Conservation (phyloP, 768 basidiomycete genomes). For the Mycena maculata region DNA sequence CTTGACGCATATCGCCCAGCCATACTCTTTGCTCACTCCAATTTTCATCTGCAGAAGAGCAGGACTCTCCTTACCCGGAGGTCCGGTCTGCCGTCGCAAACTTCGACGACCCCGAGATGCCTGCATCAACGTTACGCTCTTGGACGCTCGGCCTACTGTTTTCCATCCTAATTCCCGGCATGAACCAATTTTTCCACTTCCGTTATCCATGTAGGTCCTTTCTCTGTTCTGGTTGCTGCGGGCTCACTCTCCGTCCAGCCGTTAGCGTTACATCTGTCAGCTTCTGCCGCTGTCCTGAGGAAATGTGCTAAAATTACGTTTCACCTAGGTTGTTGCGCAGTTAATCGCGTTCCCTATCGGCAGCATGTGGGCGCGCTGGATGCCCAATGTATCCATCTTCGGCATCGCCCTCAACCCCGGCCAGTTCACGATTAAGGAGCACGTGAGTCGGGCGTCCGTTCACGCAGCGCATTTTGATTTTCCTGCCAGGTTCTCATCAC, state of each 20-base stretch:
- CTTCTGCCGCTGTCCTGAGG: not conserved
- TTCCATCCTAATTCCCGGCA: conserved; percentile 72
- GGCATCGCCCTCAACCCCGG: conserved; percentile 79
- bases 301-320: conserved; percentile 33
- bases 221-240: conserved; percentile 36
- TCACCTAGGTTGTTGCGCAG: conserved; percentile 69
- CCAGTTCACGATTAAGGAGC: conserved; percentile 80
- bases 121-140: conserved; percentile 66
- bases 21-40: not conserved
- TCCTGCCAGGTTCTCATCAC: conserved; percentile 67
- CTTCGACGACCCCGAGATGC: conserved; percentile 76
- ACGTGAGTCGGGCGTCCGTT: conserved; percentile 33
- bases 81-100: conserved; percentile 82
- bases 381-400: conserved; percentile 65
- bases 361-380: conserved; percentile 69
- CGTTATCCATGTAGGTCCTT: conserved; percentile 60
- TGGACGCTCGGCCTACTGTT: conserved; percentile 69
- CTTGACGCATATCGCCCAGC: not conserved
- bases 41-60: conserved; percentile 43
- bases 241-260: conserved; percentile 2
- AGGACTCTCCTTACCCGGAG: conserved; percentile 89
- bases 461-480: not conserved
- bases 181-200: conserved; percentile 85
- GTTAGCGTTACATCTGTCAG: conserved; percentile 27
- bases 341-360: conserved; percentile 78